Evolutionary conservation across 169 alveolate genomes (phyloP), one percentile per base, ranked within the genome.

Genomic region (Perkinsus chesapeaki): DNA sequence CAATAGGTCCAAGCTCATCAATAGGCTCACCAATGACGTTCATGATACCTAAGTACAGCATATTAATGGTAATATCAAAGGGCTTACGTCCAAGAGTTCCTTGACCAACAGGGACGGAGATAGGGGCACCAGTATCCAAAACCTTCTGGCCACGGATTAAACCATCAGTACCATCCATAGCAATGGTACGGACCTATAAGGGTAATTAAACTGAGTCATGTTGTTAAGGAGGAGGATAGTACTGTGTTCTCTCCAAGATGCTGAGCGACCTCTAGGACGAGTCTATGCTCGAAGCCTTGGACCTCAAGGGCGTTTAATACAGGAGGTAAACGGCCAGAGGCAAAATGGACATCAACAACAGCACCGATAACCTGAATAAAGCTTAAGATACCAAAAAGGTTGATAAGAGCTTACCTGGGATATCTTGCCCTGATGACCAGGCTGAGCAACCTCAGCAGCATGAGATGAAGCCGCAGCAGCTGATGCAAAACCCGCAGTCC

Each of bases 121-220:
- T 99, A 73, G 99, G 99, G 23, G 96, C 96, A 31, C 99, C 99
- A 36, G 99, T 97, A 95, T 99, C 99, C 0, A 94, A 82, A 20
- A 98, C 99, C 43, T 95, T 96, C 95, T 99, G 98, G 39, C 99
- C 99, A 93, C 99, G 96, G 34, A 97, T 97, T 39, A 99, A 92
- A 5, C 99, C 99, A 48, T 99, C 99, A 19, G 99, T 98, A 48
- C 99, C 99, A 96, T 98, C 99, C 99, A 99, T 97, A 91, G 99
- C 99, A 92, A 98, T 98, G 91, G 99, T 98, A 73, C 99, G 95
- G 94, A 98, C 99, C 60, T 43, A n/a, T n/a, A 16, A 93, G 96
- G 96, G 16, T 5, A 43, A 16, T 5, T 43, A 16, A 43, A 16
- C 95, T 92, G 16, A 92, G 91, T 92, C 93, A 94, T 94, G 47